Evolutionary conservation across 768 basidiomycete genomes (phyloP).

Genomic region (Dentipellis sp.): DNA sequence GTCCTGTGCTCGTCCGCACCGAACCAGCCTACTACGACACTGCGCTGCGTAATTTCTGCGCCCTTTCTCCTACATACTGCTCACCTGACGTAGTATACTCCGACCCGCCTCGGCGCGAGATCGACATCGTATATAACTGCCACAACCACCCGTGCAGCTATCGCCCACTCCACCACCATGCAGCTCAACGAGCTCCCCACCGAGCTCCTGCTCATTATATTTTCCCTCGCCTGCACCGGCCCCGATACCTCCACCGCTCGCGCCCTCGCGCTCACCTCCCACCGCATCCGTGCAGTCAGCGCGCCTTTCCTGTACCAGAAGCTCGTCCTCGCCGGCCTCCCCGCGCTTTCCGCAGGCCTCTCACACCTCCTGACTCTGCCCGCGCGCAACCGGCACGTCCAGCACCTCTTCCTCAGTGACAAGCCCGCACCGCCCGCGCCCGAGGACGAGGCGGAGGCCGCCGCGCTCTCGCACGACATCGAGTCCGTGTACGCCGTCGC

Average conservation of each 20-base stretch:
- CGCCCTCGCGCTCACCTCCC: constrained; percentile 6
- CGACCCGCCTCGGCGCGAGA: too few species aligned
- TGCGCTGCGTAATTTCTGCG: too few species aligned
- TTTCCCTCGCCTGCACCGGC: constrained; percentile 6
- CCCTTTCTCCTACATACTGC: too few species aligned
- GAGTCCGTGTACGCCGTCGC: not conserved
- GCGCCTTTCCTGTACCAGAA: constrained; percentile 8
- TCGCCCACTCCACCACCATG: too few species aligned
- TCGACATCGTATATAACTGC: too few species aligned
- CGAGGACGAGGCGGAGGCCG: not conserved
- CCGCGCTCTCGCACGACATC: not conserved
- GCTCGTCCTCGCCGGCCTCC: not conserved
- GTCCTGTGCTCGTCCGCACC: too few species aligned
- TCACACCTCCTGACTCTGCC: constrained; percentile 3
- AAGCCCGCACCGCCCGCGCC: not conserved
- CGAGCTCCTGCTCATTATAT: constrained; percentile 8
- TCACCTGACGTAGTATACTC: too few species aligned
- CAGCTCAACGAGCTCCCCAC: not conserved
- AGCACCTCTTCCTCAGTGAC: constrained; percentile 8
- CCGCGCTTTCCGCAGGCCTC: not conserved
- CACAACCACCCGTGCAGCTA: too few species aligned
- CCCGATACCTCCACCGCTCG: constrained; percentile 5
- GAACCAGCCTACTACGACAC: too few species aligned
- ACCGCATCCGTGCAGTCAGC: constrained; percentile 1
- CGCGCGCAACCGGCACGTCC: constrained; percentile 1